These are phyloP conservation scores for Candida ulmi DNA, from an alignment of 805 yeast species.

Conservation along the genomic window DNA sequence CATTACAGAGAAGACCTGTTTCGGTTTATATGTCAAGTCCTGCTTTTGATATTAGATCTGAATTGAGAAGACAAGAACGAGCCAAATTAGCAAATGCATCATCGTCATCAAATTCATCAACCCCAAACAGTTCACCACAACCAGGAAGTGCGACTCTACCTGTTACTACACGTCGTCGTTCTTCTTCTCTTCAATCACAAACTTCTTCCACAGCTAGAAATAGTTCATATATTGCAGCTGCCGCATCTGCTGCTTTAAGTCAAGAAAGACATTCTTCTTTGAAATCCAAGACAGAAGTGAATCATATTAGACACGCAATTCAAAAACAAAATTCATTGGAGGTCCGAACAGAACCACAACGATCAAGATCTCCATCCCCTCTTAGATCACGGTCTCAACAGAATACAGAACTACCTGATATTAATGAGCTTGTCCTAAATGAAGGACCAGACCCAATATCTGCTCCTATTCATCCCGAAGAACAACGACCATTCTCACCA, in stretches of 20 bases:
- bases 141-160: conserved; percentile 3
- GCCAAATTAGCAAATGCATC: conserved; percentile 9
- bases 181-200: conserved; percentile 9
- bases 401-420: conserved; percentile 9
- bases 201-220: not conserved
- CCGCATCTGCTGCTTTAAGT: conserved; percentile 18
- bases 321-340: not conserved
- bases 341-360: not conserved
- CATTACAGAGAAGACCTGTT: conserved; percentile 18
- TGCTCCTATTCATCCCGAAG: too few relatives aligned
- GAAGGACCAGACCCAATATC: too few relatives aligned
- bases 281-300: conserved; percentile 9
- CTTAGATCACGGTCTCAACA: conserved; percentile 1
- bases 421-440: conserved; percentile 7
- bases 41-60: conserved; percentile 24
- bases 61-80: conserved; percentile 20
- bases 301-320: not conserved
- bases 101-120: not conserved
- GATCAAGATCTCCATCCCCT: conserved; percentile 16
- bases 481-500: not conserved
- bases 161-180: conserved; percentile 8
- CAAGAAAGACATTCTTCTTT: conserved; percentile 18
- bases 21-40: conserved; percentile 19
- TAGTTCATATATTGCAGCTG: conserved; percentile 12
- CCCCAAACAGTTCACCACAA: too few relatives aligned